These are phyloP conservation scores for Blastobotrys arbuscula DNA, from an alignment of 1,139 yeast species.

Conservation along the genomic window DNA sequence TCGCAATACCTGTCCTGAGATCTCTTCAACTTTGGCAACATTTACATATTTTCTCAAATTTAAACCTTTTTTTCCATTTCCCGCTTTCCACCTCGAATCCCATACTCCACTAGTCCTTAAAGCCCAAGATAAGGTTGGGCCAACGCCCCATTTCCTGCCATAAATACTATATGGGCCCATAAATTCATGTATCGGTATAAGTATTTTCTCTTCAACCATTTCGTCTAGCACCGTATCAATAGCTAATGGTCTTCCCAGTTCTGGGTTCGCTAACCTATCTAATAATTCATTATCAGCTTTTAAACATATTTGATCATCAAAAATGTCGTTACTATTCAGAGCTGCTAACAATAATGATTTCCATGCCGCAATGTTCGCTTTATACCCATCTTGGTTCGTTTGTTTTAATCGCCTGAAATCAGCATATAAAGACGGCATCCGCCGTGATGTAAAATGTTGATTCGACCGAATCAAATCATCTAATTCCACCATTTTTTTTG, in stretches of 20 bases:
- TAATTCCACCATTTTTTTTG: background rate
- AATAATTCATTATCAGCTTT: slow-evolving; percentile 29
- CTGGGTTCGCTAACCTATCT: slow-evolving; percentile 25
- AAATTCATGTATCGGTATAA: slow-evolving; percentile 26
- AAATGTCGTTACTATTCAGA: slow-evolving; percentile 16
- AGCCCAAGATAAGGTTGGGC: slow-evolving; percentile 24
- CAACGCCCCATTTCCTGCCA: slow-evolving; percentile 17
- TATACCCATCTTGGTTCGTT: slow-evolving; percentile 61
- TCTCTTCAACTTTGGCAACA: slow-evolving; percentile 20
- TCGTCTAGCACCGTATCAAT: slow-evolving; percentile 33
- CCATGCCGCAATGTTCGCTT: slow-evolving; percentile 70
- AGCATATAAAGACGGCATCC: slow-evolving; percentile 60
- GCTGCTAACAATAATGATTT: slow-evolving; percentile 28
- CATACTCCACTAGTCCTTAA: slow-evolving; percentile 20
- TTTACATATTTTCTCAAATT: slow-evolving; percentile 27
- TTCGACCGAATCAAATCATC: slow-evolving; percentile 17
- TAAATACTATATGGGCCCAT: slow-evolving; percentile 16
- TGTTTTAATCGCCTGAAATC: slow-evolving; percentile 49
- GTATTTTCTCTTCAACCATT: slow-evolving; percentile 25
- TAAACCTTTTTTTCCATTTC: slow-evolving; percentile 17
- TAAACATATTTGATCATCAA: slow-evolving; percentile 23
- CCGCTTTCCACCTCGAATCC: slow-evolving; percentile 22
- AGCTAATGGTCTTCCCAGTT: slow-evolving; percentile 33
- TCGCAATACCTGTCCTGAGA: slow-evolving; percentile 20
- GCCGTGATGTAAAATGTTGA: slow-evolving; percentile 40